Conservation (phyloP, 75 land plant species). For the Ceratopteris richardii region DNA sequence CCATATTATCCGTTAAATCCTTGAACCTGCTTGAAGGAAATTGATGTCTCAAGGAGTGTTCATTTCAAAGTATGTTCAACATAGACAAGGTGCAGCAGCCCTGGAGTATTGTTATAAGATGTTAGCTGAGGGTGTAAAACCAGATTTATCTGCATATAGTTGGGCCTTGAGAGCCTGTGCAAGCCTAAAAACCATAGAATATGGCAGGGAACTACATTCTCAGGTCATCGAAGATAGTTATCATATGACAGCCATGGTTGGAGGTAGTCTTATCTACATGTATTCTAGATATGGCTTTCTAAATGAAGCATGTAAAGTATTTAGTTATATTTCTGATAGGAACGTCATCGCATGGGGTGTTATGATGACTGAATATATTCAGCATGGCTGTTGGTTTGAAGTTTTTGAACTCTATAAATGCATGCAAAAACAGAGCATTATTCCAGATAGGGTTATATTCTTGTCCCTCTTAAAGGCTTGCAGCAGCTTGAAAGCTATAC, state of each 20-base stretch:
- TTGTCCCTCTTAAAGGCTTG: conserved; percentile 37
- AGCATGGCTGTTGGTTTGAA: background rate
- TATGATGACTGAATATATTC: conserved; percentile 5
- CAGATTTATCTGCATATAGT: background rate
- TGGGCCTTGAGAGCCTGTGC: conserved; percentile 1
- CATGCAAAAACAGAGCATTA: conserved; percentile 1
- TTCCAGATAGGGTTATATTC: conserved; percentile 5
- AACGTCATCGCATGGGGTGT: conserved; percentile 1
- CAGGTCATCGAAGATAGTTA: background rate
- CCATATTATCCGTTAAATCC: too few relatives aligned
- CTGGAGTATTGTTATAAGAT: background rate
- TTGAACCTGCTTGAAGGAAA: too few relatives aligned
- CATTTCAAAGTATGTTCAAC: background rate
- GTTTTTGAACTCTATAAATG: background rate
- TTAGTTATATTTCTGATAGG: background rate
- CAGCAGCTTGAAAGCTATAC: conserved; percentile 30
- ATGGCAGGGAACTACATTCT: background rate
- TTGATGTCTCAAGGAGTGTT: too few relatives aligned
- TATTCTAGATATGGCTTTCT: background rate
- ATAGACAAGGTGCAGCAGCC: background rate
- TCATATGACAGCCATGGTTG: background rate
- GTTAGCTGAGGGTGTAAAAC: background rate
- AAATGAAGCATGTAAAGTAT: conserved; percentile 1
- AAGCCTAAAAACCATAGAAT: background rate
- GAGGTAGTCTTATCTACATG: background rate